phyloP scores from a whole-genome alignment of 1,139 yeast species.

The Diutina mesorugosa region DNA sequence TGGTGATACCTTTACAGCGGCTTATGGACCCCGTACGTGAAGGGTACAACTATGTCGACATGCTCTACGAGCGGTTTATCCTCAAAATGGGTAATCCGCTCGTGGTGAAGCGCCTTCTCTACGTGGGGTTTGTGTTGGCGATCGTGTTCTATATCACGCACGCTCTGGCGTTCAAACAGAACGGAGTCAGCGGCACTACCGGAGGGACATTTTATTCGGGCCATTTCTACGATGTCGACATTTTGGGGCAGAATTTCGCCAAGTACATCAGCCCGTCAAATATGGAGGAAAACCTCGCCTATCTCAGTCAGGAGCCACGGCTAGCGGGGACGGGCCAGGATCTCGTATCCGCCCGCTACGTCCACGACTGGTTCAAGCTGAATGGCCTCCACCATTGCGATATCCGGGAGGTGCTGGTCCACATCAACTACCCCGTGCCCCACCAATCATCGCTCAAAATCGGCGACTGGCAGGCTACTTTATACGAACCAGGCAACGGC shows the following conservation, averaged over 20 bases:
- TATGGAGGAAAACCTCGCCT: slow-evolving; percentile 61
- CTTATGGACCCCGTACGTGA: slow-evolving; percentile 62
- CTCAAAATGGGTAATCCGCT: slow-evolving; percentile 73
- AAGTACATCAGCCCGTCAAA: slow-evolving; percentile 40
- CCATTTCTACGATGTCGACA: slow-evolving; percentile 47
- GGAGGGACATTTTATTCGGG: slow-evolving; percentile 40
- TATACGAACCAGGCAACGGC: slow-evolving; percentile 25
- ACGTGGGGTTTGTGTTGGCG: slow-evolving; percentile 49
- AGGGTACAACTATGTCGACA: slow-evolving; percentile 30
- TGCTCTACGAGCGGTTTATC: slow-evolving; percentile 42
- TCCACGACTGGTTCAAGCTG: slow-evolving; percentile 42
- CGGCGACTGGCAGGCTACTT: slow-evolving; percentile 23
- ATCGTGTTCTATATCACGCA: slow-evolving; percentile 46
- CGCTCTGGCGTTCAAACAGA: slow-evolving; percentile 30
- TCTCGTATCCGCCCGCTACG: slow-evolving; percentile 50
- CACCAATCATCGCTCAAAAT: slow-evolving; percentile 18
- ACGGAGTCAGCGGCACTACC: slow-evolving; percentile 27
- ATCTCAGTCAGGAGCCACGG: slow-evolving; percentile 76
- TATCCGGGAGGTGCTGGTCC: slow-evolving; percentile 37
- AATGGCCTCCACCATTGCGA: slow-evolving; percentile 44
- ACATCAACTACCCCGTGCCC: slow-evolving; percentile 40
- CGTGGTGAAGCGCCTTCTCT: slow-evolving; percentile 64
- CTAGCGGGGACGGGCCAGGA: slow-evolving; percentile 84
- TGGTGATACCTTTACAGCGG: slow-evolving; percentile 41
- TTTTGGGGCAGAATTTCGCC: slow-evolving; percentile 34